Base-by-base conservation (phyloP, 192 early-diverging fungal species). In the Geranomyces michiganensis region DNA sequence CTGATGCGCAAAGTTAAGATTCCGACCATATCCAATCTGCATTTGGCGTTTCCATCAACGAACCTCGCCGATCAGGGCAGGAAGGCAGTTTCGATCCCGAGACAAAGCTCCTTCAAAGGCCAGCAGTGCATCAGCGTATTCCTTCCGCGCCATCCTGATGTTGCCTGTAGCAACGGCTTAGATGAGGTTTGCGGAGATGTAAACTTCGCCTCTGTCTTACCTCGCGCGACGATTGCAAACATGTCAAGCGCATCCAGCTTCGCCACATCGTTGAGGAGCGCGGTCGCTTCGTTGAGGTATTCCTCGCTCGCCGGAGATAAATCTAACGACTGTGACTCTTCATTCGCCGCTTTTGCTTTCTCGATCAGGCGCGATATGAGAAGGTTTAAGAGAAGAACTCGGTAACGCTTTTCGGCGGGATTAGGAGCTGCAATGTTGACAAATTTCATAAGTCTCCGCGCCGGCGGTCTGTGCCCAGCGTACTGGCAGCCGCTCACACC, bases 331-430 rank as follows among this genome's bases (percentile, higher is more conserved):
- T 41, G 3, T 3, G 36, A 41, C 3, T 41, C 36, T 41, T 55
- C 51, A 24, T 55, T 55, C 26, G 15, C 58, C 17, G 17, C 26
- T 62, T 82, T 82, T 44, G 91, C 90, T 70, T 84, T 82, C 56
- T 91, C 85, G 65, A 96, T 90, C 73, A 92, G 83, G 22, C 91
- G 87, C 47, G 87, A 87, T 13, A 93, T 92, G 46, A 94, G 79
- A 8, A 88, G 74, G 44, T 87, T 92, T 19, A 93, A 83, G 1
- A 96, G 79, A 7, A 90, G 90, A 17, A 93, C 17, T 27, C 63
- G 51, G 24, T 69, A 62, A 12, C 46, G 65, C 62, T 56, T n/a
- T 31, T 69, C 49, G 7, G 32, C 26, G 22, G 72, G 24, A 15
- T 44, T 19, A 43, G 19, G 61, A 10, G n/a, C 63, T 61, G 60